Conservation (phyloP, 371 early-diverging fungal species). For the Rhizopus stolonifer region DNA sequence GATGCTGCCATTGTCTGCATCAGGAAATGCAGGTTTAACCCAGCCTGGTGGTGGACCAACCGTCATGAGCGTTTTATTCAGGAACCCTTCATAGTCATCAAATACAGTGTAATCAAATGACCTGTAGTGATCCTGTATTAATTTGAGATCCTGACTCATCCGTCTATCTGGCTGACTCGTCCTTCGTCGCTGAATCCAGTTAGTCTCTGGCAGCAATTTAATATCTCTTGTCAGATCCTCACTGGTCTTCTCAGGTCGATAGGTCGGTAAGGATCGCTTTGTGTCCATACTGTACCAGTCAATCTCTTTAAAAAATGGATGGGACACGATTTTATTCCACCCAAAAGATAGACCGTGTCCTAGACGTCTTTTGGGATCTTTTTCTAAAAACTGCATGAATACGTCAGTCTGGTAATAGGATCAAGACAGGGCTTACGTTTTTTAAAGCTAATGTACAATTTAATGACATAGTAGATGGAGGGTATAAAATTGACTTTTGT, state of each 20-base stretch:
- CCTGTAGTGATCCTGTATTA: constrained; percentile 46
- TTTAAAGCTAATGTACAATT: constrained; percentile 53
- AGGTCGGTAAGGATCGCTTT: constrained; percentile 47
- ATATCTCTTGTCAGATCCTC: constrained; percentile 12
- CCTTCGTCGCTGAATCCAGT: background rate
- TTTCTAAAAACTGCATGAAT: constrained; percentile 29
- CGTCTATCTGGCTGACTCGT: constrained; percentile 7
- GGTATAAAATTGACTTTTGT: constrained; percentile 40
- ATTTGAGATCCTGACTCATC: constrained; percentile 11
- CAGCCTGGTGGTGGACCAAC: constrained; percentile 62
- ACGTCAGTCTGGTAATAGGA: background rate
- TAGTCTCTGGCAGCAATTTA: too few species aligned
- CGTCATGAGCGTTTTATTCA: constrained; percentile 50
- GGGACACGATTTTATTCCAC: constrained; percentile 29
- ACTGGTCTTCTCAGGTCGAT: constrained; percentile 23
- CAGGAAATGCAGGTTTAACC: constrained; percentile 53
- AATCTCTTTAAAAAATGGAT: constrained; percentile 42
- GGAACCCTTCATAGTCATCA: constrained; percentile 54
- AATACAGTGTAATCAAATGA: constrained; percentile 59
- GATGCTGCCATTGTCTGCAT: constrained; percentile 24
- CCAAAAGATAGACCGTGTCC: constrained; percentile 39
- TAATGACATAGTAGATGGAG: constrained; percentile 40
- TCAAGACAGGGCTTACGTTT: constrained; percentile 31
- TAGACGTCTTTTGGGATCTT: constrained; percentile 39
- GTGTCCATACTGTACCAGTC: constrained; percentile 37